Base-by-base conservation (phyloP, 305 asterid genomes). In the Euphrasia arctica region DNA sequence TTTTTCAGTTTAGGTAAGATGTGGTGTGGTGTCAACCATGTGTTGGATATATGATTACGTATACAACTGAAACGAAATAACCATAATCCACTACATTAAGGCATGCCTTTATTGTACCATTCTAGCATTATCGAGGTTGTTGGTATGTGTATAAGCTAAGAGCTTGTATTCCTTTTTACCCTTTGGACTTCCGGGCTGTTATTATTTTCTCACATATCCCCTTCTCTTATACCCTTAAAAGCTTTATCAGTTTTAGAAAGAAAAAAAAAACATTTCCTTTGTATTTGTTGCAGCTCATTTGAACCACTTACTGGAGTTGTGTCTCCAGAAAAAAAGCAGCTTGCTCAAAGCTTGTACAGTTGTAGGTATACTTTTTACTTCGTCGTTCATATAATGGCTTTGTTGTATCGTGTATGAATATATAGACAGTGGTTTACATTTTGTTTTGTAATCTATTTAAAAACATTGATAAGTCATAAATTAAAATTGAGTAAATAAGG, bases 1-100 rank as follows among this genome's bases (percentile, higher is more conserved):
- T 88, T 82, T 80, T 90, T 93, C 85, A 90, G 97, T 83, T 79
- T 93, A 81, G 99, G 97, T 85, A 75, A 73, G 88, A 52, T 22
- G 45, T 34, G 51, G 61, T 59, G 34, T 56, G 27, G 31, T 60
- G n/a, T 31, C 22, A 54, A 54, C 72, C 58, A 11, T 9, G 5
- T 27, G 36, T 66, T 66, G 11, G 0, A 8, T 59, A 28, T 49
- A 22, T 58, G 39, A 48, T 41, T 0, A 8, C 54, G 29, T 55
- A 25, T 54, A 31, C 58, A 49, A 62, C 65, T 54, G 55, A 48
- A 47, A 54, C 56, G 36, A 49, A 39, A 47, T 58, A 18, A 42
- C 63, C 62, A 22, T 47, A 54, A 9, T 14, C n/a, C 48, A 15
- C 13, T 27, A 45, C 61, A 56, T 49, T 58, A 48, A 48, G n/a